A percentile compares a stretch with the other conserved stretches of the same genome.
phyloP scores from a whole-genome alignment of 2,329 filamentous ascomycete species.

The Colletotrichum cereale region DNA sequence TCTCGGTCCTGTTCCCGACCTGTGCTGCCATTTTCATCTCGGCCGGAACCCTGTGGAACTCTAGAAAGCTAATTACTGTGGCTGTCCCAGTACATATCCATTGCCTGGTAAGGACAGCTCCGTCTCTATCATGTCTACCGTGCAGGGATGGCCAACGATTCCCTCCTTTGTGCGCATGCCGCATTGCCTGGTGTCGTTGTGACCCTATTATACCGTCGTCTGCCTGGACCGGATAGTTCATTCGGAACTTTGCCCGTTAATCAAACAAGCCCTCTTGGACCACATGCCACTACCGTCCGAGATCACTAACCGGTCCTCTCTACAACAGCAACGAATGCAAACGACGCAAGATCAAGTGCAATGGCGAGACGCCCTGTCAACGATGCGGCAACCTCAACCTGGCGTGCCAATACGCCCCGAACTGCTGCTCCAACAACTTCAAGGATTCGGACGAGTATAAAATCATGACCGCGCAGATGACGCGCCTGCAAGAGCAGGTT shows the following conservation, averaged over 20 bases:
- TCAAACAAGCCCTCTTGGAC: background rate
- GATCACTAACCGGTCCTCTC: conserved; percentile 30
- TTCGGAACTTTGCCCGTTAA: too few species aligned
- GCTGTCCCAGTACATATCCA: conserved; percentile 66
- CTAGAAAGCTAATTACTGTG: conserved; percentile 33
- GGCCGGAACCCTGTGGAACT: conserved; percentile 17
- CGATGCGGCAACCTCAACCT: conserved; percentile 77
- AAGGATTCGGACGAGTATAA: conserved; percentile 94
- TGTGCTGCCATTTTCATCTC: background rate
- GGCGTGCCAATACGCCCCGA: conserved; percentile 74
- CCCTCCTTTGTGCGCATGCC: background rate
- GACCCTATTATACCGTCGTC: background rate
- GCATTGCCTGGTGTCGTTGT: conserved; percentile 44
- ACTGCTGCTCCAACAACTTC: conserved; percentile 81
- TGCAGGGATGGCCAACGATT: background rate
- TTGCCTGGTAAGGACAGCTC: conserved; percentile 65
- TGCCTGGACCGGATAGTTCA: background rate
- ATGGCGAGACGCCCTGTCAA: conserved; percentile 76
- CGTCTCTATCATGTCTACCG: conserved; percentile 1
- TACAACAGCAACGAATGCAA: conserved; percentile 76
- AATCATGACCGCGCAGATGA: conserved; percentile 81
- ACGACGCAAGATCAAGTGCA: conserved; percentile 81
- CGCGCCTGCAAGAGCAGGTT: conserved; percentile 85
- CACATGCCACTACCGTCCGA: too few species aligned
- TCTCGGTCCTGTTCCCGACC: conserved; percentile 23